Conservation (phyloP, 176 grass and related monocot species). For the Sorghum bicolor region Sorghum_bicolor_NCBIv3 NC_012871.2:74375501-74376000, state of each 20-base stretch:
- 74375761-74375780: constrained; percentile 41
- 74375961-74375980: constrained; percentile 77
- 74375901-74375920: constrained; percentile 45
- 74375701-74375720: constrained; percentile 50
- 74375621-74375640: constrained; percentile 58
- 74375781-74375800: constrained; percentile 70
- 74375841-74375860: constrained; percentile 47
- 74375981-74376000: constrained; percentile 76
- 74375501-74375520: constrained; percentile 64
- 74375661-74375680: constrained; percentile 68
- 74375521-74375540: constrained; percentile 52
- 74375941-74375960: constrained; percentile 59
- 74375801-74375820: constrained; percentile 28
- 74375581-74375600: constrained; percentile 46
- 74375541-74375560: constrained; percentile 44
- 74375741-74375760: constrained; percentile 58
- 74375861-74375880: constrained; percentile 43
- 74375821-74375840: constrained; percentile 58
- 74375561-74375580: constrained; percentile 42
- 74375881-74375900: constrained; percentile 62
- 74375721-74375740: constrained; percentile 57
- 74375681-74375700: constrained; percentile 46
- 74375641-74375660: constrained; percentile 64
- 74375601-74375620: constrained; percentile 37
- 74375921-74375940: constrained; percentile 48